A percentile compares a stretch with the other conserved stretches of the same genome.
Conservation (phyloP, 2,329 filamentous ascomycete genomes). For the Cordyceps tenuipes region DNA sequence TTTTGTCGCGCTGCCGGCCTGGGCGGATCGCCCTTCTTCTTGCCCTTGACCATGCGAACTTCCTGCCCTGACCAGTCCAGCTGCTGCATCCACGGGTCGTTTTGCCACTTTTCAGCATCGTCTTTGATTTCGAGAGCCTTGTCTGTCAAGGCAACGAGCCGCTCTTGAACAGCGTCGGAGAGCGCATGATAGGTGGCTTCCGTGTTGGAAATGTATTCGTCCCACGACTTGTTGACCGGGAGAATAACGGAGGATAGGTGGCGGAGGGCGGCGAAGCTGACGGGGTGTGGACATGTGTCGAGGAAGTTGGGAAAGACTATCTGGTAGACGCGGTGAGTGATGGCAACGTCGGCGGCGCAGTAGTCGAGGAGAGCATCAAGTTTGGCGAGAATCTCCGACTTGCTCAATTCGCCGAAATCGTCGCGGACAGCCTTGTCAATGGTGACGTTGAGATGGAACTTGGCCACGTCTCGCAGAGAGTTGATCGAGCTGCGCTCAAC, state of each 20-base stretch:
- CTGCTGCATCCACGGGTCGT: conserved; percentile 86
- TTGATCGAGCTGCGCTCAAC: conserved; percentile 91
- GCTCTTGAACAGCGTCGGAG: conserved; percentile 67
- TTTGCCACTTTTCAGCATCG: conserved; percentile 58
- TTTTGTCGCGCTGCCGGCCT: conserved; percentile 78
- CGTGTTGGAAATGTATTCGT: conserved; percentile 72
- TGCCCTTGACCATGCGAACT: conserved; percentile 82
- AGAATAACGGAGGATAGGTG: conserved; percentile 92
- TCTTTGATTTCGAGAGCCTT: conserved; percentile 69
- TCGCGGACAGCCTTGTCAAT: conserved; percentile 87
- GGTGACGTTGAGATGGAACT: conserved; percentile 86
- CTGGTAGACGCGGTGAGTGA: conserved; percentile 91
- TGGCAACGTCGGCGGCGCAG: conserved; percentile 85
- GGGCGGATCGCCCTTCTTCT: conserved; percentile 74
- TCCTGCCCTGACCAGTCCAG: conserved; percentile 95
- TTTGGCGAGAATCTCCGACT: conserved; percentile 58
- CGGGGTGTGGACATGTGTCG: conserved; percentile 85
- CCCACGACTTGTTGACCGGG: conserved; percentile 82
- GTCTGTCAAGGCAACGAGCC: conserved; percentile 64
- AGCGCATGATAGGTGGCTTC: conserved; percentile 77
- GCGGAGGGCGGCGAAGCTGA: conserved; percentile 88
- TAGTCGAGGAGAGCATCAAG: conserved; percentile 84
- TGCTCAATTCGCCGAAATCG: conserved; percentile 75
- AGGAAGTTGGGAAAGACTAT: conserved; percentile 88
- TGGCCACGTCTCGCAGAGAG: conserved; percentile 87